phyloP scores from a whole-genome alignment of 331 rosid species.

The Arachis monticola region DNA sequence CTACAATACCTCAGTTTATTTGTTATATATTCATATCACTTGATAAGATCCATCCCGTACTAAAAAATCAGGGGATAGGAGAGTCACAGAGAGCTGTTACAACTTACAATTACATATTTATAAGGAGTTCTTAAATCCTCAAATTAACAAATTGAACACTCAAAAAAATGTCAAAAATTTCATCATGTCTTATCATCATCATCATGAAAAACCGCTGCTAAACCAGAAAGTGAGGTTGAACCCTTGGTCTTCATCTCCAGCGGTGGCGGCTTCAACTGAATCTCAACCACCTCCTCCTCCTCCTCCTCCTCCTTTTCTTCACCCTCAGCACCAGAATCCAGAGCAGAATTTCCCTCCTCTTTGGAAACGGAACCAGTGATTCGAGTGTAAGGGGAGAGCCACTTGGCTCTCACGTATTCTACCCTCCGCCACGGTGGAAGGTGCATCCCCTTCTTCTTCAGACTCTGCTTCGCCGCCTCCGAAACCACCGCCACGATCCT shows the following conservation, averaged over 20 bases:
- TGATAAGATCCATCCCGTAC: conserved; percentile 59
- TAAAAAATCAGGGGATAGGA: conserved; percentile 57
- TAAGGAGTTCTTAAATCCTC: conserved; percentile 28
- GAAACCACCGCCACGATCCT: conserved; percentile 65
- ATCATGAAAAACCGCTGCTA: conserved; percentile 67
- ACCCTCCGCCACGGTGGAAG: conserved; percentile 91
- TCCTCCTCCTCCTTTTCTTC: conserved; percentile 38
- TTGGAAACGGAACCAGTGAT: not conserved
- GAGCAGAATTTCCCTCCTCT: not conserved
- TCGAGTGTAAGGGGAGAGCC: conserved; percentile 75
- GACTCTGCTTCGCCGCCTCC: conserved; percentile 84
- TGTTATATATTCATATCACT: conserved; percentile 50
- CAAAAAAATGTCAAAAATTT: conserved; percentile 47
- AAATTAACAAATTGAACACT: conserved; percentile 13
- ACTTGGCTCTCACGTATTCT: conserved; percentile 77
- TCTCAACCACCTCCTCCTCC: not conserved
- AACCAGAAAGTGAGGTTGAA: conserved; percentile 48
- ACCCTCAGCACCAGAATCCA: conserved; percentile 15
- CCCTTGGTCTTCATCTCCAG: conserved; percentile 65
- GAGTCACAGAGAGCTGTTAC: conserved; percentile 31
- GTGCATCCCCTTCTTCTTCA: conserved; percentile 80
- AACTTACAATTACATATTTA: conserved; percentile 30
- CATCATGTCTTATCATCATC: conserved; percentile 55
- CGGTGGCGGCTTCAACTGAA: conserved; percentile 69
- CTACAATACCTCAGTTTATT: too few species aligned